Percentiles rank a stretch among this genome's conserved stretches.
These are phyloP conservation scores for Coemansia sp. DNA, from an alignment of 192 early-diverging fungal genomes.

Conservation along the genomic window DNA sequence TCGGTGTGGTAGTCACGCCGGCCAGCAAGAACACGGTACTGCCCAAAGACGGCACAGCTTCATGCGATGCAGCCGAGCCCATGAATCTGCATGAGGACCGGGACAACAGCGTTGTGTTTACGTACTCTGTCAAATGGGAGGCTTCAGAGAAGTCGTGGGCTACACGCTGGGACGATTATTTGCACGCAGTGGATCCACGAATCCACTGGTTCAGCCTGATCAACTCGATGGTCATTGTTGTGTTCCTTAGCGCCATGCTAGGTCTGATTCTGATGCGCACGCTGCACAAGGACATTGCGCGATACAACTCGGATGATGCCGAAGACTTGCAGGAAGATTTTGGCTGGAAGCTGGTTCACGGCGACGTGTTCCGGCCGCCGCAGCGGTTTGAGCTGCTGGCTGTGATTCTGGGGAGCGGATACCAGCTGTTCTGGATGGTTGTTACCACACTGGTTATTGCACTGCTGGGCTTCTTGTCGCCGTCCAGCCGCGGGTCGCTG, in stretches of 20 bases:
- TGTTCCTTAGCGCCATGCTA: slow-evolving; percentile 90
- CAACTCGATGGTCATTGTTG: slow-evolving; percentile 91
- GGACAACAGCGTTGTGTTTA: slow-evolving; percentile 58
- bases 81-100: slow-evolving; percentile 53
- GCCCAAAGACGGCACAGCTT: slow-evolving; percentile 18
- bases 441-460: slow-evolving; percentile 82
- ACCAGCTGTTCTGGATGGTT: slow-evolving; percentile 75
- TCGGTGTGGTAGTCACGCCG: slow-evolving; percentile 81
- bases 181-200: slow-evolving; percentile 82
- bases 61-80: slow-evolving; percentile 40
- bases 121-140: slow-evolving; percentile 66
- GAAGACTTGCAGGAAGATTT: slow-evolving; percentile 89
- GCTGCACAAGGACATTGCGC: slow-evolving; percentile 87
- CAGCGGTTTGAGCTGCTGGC: slow-evolving; percentile 70
- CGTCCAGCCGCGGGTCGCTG: slow-evolving; percentile 87
- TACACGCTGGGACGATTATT: slow-evolving; percentile 85
- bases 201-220: slow-evolving; percentile 96
- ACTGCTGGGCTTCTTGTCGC: slow-evolving; percentile 92
- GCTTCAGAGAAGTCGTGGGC: slow-evolving; percentile 68
- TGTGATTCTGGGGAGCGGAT: slow-evolving; percentile 82
- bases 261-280: slow-evolving; percentile 86
- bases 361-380: slow-evolving; percentile 96
- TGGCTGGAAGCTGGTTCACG: slow-evolving; percentile 98
- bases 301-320: slow-evolving; percentile 74
- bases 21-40: slow-evolving; percentile 56